Base-by-base conservation (phyloP, 1,284 basidiomycete genomes). In the Malassezia arunalokei region DNA sequence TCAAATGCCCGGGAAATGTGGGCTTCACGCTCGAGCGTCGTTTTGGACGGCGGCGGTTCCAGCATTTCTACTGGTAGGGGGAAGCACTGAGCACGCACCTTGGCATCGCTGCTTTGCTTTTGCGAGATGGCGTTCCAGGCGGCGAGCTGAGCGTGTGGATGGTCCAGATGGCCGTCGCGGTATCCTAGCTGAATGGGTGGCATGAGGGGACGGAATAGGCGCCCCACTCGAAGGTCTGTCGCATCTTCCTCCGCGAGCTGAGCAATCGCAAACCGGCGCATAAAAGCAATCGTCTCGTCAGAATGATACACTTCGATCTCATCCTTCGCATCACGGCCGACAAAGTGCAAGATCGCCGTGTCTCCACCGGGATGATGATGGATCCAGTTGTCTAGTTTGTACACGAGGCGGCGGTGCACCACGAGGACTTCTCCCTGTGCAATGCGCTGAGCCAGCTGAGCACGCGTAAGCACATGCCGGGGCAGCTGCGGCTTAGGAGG, bases 281-380 rank as follows among this genome's bases (percentile, higher is more conserved):
- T 82, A 45, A 57, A 56, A 24, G 76, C 76, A 28, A 79, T 64
- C 39, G 88, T 85, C 47, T 78, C 75, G 31, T 82, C 79, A 1
- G 79, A 78, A 73, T 99, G 92, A 76, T 89, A 96, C 9, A 88
- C 92, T 59, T 88, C 82, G 42, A 96, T 86, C 74, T 99, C 92
- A 76, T 94, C 87, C 3, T 84, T 82, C 0, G 90, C 92, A 72
- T 99, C 91, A 46, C 92, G 81, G 3, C 94, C 94, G 30, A 95
- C 83, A 69, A 92, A 96, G 76, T 99, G 94, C 28, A 94, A 82
- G 57, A 98, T 83, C 15, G 90, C 81, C 43, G 95, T 83, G 11
- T 82, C 76, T 49, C 92, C 91, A 40, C 92, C 94, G 0, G 92
- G 92, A 72, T 99, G 94, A 3, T 79, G 77, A 3, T 79, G 74